Percentiles rank a stretch among this genome's conserved stretches.
Evolutionary conservation across 139 green algal genomes (phyloP).

Genomic region (Yamagishiella unicocca): DNA sequence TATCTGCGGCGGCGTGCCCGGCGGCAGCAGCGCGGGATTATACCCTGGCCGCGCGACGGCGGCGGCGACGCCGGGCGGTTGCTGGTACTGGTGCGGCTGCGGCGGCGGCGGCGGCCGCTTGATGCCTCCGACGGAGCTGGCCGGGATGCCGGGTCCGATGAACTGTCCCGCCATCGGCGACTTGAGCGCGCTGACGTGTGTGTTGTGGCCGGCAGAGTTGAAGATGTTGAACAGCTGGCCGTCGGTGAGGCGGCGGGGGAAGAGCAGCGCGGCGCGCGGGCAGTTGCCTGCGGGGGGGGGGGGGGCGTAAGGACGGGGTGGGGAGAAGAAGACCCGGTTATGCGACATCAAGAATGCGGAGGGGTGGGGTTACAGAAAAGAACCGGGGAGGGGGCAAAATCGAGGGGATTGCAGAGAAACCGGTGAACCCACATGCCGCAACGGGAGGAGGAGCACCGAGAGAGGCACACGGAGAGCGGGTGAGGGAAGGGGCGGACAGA

Average conservation of each 20-base stretch:
- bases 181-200: conserved; percentile 9
- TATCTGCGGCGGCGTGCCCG: background rate
- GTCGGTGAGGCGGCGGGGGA: conserved; percentile 69
- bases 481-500: no score
- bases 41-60: no score
- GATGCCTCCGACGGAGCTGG: background rate
- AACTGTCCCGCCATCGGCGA: background rate
- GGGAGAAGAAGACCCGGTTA: background rate
- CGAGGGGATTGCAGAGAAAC: background rate
- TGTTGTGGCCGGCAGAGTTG: conserved; percentile 46
- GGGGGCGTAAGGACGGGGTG: background rate
- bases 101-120: background rate
- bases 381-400: no score
- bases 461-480: no score
- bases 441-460: no score
- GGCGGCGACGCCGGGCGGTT: background rate
- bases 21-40: background rate
- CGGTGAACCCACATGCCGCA: no score
- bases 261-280: conserved; percentile 61
- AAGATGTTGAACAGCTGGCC: conserved; percentile 61
- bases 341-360: no score
- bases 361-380: background rate
- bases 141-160: background rate
- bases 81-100: background rate
- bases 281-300: conserved; percentile 56